Evolutionary conservation across 306 rosid species (phyloP).

Genomic region (Medicago lupulina): DNA sequence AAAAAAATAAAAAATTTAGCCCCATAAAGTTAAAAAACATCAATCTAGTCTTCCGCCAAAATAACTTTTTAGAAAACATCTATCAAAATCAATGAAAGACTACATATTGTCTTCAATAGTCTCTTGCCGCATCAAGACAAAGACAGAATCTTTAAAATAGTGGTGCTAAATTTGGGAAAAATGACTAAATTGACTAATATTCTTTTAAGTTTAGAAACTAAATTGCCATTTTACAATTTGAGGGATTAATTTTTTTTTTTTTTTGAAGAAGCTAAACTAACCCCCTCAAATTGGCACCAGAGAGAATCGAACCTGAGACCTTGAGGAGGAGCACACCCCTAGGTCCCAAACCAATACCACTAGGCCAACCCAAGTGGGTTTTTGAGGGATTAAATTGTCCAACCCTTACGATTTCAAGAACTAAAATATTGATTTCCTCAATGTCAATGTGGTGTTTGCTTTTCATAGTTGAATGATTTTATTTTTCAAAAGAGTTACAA

Average conservation of each 20-base stretch:
- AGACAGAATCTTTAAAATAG: not conserved
- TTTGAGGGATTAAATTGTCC: not conserved
- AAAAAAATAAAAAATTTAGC: too few relatives aligned
- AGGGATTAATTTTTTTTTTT: too few relatives aligned
- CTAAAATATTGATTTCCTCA: not conserved
- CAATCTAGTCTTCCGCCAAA: conserved; percentile 2
- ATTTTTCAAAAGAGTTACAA: conserved; percentile 25
- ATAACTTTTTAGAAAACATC: not conserved
- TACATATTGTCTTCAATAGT: not conserved
- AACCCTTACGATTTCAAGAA: not conserved
- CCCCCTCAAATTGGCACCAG: too few relatives aligned
- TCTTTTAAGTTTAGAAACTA: not conserved
- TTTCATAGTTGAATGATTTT: not conserved
- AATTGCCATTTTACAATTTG: not conserved
- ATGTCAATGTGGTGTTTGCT: conserved; percentile 34
- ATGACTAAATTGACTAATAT: not conserved
- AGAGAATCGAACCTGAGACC: too few relatives aligned
- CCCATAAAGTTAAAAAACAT: conserved; percentile 1
- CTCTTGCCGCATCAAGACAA: not conserved
- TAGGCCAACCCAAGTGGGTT: too few relatives aligned
- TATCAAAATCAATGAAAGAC: conserved; percentile 4
- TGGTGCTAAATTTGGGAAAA: not conserved
- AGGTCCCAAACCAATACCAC: too few relatives aligned
- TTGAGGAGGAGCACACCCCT: too few relatives aligned
- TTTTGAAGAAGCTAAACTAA: too few relatives aligned